Base-by-base conservation (phyloP, 148 eudicot species). In the Silene conica region DNA sequence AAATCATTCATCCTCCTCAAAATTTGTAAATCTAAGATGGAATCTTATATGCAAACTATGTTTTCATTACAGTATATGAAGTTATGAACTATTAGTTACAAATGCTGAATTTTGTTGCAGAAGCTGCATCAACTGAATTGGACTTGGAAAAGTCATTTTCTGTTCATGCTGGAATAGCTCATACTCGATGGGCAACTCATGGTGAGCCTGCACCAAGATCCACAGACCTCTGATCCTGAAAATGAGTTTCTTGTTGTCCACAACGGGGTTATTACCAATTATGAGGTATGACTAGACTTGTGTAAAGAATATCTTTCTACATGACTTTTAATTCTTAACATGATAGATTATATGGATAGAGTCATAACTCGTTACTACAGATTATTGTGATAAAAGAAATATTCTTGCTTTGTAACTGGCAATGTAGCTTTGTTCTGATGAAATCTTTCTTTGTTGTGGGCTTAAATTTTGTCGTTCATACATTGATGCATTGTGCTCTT, bases 181-280 rank as follows among this genome's bases (percentile, higher is more conserved):
- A 96, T 74, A 96, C 99, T 70, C 88, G 99, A 34, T 96, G 99
- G 99, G 99, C 99, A n/a, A 96, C 99, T 38, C 99, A 96, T 70
- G 99, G 99, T 25, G 99, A 96, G 80, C 99, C 99, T 54, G 82
- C 99, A 74, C 89, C 96, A 13, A 90, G 91, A 75, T 80, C 99
- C 99, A 65, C 99, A 96, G 78, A 79, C 92, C 22, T 96, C 99
- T 71, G 99, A 87, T 71, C 73, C 87, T 60, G 91, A 83, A 72
- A 92, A 95, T 69, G 98, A 92, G 18, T 95, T 92, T 57, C 71
- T 95, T 69, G 98, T 95, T 73, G 98, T 95, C 58, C 98, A 95
- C 76, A 95, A 95, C 83, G 98, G 98, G 41, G 89, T 95, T 70
- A 81, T 95, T 74, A 95, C 98, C 65, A 95, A 95, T 73, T 95